Evolutionary conservation across 2,329 filamentous ascomycete species (phyloP).

Genomic region (Aspergillus spinulosporus): DNA sequence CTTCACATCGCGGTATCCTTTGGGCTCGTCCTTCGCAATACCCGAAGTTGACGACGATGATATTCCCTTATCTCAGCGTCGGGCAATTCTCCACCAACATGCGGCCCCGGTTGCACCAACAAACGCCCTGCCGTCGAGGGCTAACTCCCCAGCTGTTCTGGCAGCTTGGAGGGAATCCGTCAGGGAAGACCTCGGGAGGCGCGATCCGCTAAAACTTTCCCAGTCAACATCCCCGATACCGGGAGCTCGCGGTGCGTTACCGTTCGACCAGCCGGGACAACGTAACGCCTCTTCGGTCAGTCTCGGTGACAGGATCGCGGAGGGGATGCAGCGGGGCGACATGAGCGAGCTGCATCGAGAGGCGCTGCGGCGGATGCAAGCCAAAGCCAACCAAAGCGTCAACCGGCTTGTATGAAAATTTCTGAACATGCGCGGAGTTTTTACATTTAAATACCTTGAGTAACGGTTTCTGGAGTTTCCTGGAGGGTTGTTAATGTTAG

Average conservation of each 20-base stretch:
- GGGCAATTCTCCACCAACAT: conserved; percentile 60
- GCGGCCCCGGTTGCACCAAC: conserved; percentile 50
- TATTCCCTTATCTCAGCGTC: conserved; percentile 69
- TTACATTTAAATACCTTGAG: conserved; percentile 8
- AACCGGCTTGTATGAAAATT: conserved; percentile 17
- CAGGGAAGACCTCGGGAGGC: conserved; percentile 58
- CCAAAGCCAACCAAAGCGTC: conserved; percentile 49
- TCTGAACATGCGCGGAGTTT: conserved; percentile 1
- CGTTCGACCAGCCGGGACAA: conserved; percentile 57
- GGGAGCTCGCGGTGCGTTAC: conserved; percentile 53
- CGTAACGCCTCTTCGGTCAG: conserved; percentile 59
- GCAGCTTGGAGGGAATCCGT: conserved; percentile 68
- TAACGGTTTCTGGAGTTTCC: neutral
- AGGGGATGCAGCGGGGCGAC: conserved; percentile 72
- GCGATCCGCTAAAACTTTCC: conserved; percentile 31
- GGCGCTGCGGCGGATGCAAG: conserved; percentile 78
- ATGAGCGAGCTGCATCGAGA: conserved; percentile 76
- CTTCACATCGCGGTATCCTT: conserved; percentile 18
- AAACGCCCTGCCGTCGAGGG: conserved; percentile 39
- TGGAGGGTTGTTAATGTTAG: neutral
- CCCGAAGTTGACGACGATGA: conserved; percentile 64
- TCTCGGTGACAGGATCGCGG: conserved; percentile 64
- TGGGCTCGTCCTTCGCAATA: conserved; percentile 21
- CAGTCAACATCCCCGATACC: conserved; percentile 19
- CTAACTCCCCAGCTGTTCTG: conserved; percentile 55